Percentiles rank a stretch among this genome's conserved stretches.
phyloP scores from a whole-genome alignment of 306 rosid species.

The Erythrophleum fordii region DNA sequence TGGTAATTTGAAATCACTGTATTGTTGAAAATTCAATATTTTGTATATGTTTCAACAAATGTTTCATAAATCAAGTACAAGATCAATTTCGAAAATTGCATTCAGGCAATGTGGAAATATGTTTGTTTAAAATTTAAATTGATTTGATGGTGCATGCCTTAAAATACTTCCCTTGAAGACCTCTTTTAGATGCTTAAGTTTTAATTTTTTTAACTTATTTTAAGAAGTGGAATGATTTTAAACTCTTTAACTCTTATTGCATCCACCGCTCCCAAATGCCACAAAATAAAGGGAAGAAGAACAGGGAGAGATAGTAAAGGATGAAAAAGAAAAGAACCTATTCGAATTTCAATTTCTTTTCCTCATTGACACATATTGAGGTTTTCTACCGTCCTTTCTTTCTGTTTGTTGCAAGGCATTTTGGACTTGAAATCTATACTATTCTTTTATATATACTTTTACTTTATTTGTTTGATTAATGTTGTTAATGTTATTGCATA shows the following conservation, averaged over 20 bases:
- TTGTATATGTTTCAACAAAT: neutral
- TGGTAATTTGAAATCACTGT: neutral
- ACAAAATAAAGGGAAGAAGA: neutral
- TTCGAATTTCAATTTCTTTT: neutral
- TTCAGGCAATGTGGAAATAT: neutral
- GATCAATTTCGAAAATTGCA: neutral
- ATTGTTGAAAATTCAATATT: neutral
- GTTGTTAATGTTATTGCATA: neutral
- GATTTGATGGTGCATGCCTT: neutral
- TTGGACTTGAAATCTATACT: neutral
- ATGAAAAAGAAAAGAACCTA: neutral
- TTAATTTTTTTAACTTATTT: no score
- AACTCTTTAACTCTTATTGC: neutral
- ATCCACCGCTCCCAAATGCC: neutral
- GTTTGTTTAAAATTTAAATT: neutral
- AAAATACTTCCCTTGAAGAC: neutral
- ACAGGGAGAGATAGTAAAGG: neutral
- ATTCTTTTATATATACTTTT: neutral
- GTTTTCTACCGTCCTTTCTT: neutral
- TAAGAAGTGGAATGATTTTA: neutral
- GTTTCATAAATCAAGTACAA: neutral
- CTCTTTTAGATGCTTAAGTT: neutral
- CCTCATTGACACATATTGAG: neutral
- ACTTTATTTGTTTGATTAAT: neutral
- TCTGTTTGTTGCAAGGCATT: neutral